phyloP scores from a whole-genome alignment of 345 rosid genomes.

The Eucalyptus pumila region DNA sequence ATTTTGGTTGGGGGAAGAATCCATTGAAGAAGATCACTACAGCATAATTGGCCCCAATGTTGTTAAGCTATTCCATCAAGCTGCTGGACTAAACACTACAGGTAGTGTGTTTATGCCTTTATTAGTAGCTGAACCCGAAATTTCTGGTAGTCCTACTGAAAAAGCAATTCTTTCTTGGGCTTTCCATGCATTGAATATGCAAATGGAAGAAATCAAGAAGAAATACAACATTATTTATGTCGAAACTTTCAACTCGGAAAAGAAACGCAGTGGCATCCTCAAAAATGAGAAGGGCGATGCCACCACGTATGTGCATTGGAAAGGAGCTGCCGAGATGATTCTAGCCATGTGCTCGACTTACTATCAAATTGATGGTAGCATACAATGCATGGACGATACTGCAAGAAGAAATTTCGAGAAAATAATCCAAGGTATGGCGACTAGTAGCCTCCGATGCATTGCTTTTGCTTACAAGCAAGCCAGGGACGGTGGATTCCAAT shows the following conservation, averaged over 20 bases:
- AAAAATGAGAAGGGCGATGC: constrained; percentile 15
- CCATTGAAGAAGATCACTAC: neutral
- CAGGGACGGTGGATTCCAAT: neutral
- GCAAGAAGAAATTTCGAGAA: constrained; percentile 19
- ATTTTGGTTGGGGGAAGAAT: constrained; percentile 48
- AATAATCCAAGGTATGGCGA: constrained; percentile 54
- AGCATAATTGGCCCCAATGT: constrained; percentile 15
- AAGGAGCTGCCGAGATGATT: constrained; percentile 77
- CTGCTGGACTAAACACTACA: constrained; percentile 55
- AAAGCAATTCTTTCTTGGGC: constrained; percentile 76
- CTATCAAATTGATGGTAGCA: constrained; percentile 33
- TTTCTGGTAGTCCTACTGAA: constrained; percentile 65
- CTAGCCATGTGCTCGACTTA: constrained; percentile 51
- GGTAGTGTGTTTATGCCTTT: constrained; percentile 29
- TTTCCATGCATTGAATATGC: constrained; percentile 17
- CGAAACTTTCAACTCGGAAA: constrained; percentile 59
- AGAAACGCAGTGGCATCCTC: constrained; percentile 53
- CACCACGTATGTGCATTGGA: constrained; percentile 48
- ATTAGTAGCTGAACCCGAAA: constrained; percentile 17
- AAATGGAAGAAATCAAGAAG: constrained; percentile 21
- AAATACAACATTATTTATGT: constrained; percentile 27
- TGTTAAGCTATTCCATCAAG: constrained; percentile 39
- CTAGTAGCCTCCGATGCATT: constrained; percentile 56
- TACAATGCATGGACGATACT: constrained; percentile 5
- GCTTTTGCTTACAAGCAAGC: constrained; percentile 50